A percentile compares a stretch with the other conserved stretches of the same genome.
These are phyloP conservation scores for Apiospora sp. DNA, from an alignment of 2,329 filamentous ascomycete genomes.

Conservation along the genomic window DNA sequence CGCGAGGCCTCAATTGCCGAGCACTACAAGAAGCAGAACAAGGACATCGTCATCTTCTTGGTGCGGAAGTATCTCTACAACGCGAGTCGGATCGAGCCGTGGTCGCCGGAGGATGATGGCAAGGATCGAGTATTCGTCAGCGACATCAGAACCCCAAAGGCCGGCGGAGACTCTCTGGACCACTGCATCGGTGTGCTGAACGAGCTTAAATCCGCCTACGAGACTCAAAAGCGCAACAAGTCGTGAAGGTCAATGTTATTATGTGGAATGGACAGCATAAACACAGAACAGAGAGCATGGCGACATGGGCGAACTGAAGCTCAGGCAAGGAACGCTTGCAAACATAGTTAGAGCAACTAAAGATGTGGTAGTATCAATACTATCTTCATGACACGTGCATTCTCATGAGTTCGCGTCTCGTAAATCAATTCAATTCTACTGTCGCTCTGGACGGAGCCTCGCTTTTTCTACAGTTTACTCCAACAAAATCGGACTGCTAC, in stretches of 20 bases:
- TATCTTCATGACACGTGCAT: neutral
- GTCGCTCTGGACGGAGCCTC: slow-evolving; percentile 3
- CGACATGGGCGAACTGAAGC: too few species aligned
- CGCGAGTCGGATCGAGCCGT: neutral
- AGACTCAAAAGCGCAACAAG: too few species aligned
- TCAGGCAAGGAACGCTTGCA: too few species aligned
- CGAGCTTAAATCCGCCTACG: too few species aligned
- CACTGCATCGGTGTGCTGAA: too few species aligned
- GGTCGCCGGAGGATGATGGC: too few species aligned
- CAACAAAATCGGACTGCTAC: slow-evolving; percentile 7
- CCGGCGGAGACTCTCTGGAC: too few species aligned
- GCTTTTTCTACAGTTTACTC: slow-evolving; percentile 23
- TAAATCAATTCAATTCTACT: slow-evolving; percentile 21
- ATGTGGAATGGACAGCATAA: too few species aligned
- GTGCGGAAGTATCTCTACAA: neutral
- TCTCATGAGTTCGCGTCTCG: neutral
- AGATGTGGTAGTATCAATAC: neutral
- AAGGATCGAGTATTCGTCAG: too few species aligned
- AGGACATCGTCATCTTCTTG: neutral
- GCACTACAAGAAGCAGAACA: neutral
- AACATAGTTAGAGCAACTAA: neutral
- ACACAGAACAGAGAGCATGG: too few species aligned
- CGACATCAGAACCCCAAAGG: too few species aligned
- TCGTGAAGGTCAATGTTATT: too few species aligned
- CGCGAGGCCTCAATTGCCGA: neutral